These are phyloP conservation scores for Chimonanthus praecox DNA, from an alignment of 164 flowering plant species.

Conservation along the genomic window DNA sequence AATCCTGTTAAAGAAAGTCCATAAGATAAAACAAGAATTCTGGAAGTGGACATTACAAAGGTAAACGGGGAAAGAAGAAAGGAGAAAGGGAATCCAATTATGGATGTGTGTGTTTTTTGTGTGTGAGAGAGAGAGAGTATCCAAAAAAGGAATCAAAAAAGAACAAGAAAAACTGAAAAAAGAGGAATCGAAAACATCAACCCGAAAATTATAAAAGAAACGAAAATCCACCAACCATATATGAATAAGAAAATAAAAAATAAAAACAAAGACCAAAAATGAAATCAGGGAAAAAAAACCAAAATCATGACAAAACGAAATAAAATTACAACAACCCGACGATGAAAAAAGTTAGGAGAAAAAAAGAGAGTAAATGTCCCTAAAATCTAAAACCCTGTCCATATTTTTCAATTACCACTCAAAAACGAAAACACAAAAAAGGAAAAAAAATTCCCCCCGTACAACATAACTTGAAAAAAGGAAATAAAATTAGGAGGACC, in stretches of 20 bases:
- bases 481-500: background rate
- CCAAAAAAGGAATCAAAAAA: background rate
- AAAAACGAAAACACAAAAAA: background rate
- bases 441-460: background rate
- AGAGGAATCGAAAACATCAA: background rate
- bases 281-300: background rate
- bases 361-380: background rate
- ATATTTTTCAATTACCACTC: background rate
- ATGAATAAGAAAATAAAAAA: background rate
- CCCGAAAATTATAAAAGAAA: background rate
- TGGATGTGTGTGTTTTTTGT: background rate
- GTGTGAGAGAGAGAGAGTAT: background rate
- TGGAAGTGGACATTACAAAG: no score
- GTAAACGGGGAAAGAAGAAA: background rate
- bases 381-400: background rate
- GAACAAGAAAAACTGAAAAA: background rate
- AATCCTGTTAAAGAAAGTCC: background rate
- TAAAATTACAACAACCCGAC: no score
- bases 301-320: background rate
- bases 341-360: background rate
- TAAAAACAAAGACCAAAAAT: background rate
- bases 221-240: background rate
- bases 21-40: background rate
- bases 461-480: background rate
- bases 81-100: background rate